Base-by-base conservation (phyloP, 345 rosid genomes). In the Raphanus raphanistrum region DNA sequence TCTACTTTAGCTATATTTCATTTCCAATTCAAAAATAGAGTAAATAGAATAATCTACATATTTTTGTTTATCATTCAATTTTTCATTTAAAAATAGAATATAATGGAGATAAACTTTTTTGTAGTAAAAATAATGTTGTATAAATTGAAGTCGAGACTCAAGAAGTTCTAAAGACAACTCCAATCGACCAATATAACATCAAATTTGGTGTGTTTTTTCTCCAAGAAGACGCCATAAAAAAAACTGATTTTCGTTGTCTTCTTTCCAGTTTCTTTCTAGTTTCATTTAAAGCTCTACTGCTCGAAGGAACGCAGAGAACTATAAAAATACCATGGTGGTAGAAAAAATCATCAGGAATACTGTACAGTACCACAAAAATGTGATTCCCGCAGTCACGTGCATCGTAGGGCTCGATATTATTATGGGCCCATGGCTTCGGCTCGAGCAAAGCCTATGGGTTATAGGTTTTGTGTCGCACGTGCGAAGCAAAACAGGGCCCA, bases 391-490 rank as follows among this genome's bases (percentile, higher is more conserved):
- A n/a, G 55, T 50, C 55, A 50, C 55, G 21, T 50, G 55, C 21
- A 52, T 52, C 16, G 59, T 6, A 15, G 59, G 59, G 59, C 59
- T 52, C 59, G 59, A 52, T 57, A n/a, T 64, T 28, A 2, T 12
- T 66, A 57, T 27, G 72, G 78, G 78, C 55, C 66, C 59, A 38
- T 36, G 17, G 26, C 72, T 57, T 41, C 33, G 60, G 33, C 33
- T 41, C 78, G 59, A 75, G 73, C 45, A 15, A 52, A 16, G 71
- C 38, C 60, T 68, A 31, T 69, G 41, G 26, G 55, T 17, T 45
- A 13, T 45, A 45, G 52, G 66, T 66, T 57, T 58, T 75, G 67
- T 75, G 72, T 66, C 72, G 62, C 76, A 75, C 73, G 73, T 75
- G 73, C 45, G 60, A 59, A 66, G 13, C 21, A 28, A 38, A 58